Base-by-base conservation (phyloP, 2,329 filamentous ascomycete genomes). In the Aspergillus niger region DNA sequence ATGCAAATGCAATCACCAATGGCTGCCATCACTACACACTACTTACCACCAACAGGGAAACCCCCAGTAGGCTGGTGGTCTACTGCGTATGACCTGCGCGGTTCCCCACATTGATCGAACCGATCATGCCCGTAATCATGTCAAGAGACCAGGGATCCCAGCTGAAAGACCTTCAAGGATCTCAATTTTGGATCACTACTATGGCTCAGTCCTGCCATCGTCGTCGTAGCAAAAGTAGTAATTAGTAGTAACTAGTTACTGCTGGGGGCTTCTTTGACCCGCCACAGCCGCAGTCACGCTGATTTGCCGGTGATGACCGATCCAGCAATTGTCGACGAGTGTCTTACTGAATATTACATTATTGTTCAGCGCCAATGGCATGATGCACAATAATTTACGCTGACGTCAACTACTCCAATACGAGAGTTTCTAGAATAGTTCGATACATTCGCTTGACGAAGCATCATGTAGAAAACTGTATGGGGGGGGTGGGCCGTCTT, bases 241-340 rank as follows among this genome's bases (percentile, higher is more conserved):
- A 5, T 5, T 5, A 36, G 10, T 36, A 36, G 11, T 36, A 4
- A 41, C 17, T 44, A 5, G 4, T 44, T 44, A 44, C 41, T 44
- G 41, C 41, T 44, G 41, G 41, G 20, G 41, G 41, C 41, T 13
- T 44, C n/a, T 50, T 22, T 53, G 24, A 57, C 50, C 62, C 62
- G 57, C 59, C 59, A 64, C 59, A 59, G 39, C 62, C 62, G 59
- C 60, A 57, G 59, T 61, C 53, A 60, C 62, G 59, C 52, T 53
- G 26, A 24, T 30, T 47, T 47, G 53, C 28, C 13, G 36, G 15
- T n/a, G n/a, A 22, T 26, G 50, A 36, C 52, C 39, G 52, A 55
- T 43, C 51, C 15, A 55, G 26, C 38, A 24, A 55, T 24, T 38
- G 13, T 47, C 28, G 44, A 26, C 26, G 41, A 54, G 41, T 20